These are phyloP conservation scores for Euphrasia arctica DNA, from an alignment of 305 asterid genomes.

Conservation along the genomic window DNA sequence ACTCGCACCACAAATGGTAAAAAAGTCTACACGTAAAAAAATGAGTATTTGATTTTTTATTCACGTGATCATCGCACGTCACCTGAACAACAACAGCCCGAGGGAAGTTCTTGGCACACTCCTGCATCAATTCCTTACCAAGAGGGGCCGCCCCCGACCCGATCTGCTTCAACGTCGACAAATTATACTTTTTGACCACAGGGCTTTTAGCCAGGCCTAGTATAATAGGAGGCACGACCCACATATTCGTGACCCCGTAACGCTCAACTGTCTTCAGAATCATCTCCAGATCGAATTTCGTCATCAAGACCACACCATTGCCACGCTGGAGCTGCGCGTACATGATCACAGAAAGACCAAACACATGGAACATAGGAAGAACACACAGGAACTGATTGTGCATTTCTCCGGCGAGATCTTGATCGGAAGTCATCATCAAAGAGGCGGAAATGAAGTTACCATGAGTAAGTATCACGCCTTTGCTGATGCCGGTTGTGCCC, in stretches of 20 bases:
- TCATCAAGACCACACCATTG: slow-evolving; percentile 56
- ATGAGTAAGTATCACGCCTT: slow-evolving; percentile 76
- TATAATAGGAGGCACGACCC: slow-evolving; percentile 80
- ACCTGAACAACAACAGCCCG: slow-evolving; percentile 60
- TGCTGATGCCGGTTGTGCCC: slow-evolving; percentile 83
- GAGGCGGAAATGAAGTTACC: slow-evolving; percentile 49
- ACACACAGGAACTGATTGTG: slow-evolving; percentile 48
- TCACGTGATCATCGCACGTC: not conserved
- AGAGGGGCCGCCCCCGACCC: slow-evolving; percentile 95
- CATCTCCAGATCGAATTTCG: slow-evolving; percentile 64
- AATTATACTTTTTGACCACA: slow-evolving; percentile 57
- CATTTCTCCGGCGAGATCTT: not conserved
- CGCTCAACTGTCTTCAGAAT: slow-evolving; percentile 71
- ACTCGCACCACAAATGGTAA: no score
- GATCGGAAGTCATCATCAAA: not conserved
- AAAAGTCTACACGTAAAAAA: no score
- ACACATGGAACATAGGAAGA: slow-evolving; percentile 85
- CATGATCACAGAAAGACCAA: slow-evolving; percentile 73
- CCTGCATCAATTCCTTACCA: slow-evolving; percentile 56
- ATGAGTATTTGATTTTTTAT: no score
- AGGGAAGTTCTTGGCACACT: slow-evolving; percentile 61
- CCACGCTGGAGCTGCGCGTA: slow-evolving; percentile 53
- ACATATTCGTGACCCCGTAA: slow-evolving; percentile 59
- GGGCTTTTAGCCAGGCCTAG: slow-evolving; percentile 76
- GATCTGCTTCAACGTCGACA: slow-evolving; percentile 56